phyloP scores from a whole-genome alignment of 2,329 filamentous ascomycete species.

The Cladophialophora chaetospira region DNA sequence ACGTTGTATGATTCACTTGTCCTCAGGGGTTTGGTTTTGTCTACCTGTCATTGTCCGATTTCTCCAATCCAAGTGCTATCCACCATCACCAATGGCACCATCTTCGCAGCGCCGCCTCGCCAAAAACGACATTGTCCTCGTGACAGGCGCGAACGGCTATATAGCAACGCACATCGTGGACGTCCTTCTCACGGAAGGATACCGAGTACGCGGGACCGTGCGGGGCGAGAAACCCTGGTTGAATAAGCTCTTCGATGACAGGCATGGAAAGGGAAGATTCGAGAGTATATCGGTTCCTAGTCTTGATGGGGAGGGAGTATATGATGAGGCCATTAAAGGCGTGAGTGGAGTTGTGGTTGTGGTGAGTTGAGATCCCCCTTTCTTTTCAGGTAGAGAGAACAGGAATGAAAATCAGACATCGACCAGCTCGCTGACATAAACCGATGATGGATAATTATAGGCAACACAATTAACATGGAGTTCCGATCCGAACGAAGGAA shows the following conservation, averaged over 20 bases:
- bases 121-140: too few relatives aligned
- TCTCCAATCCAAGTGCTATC: too few relatives aligned
- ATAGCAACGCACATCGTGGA: slow-evolving; percentile 40
- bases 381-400: too few relatives aligned
- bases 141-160: slow-evolving; percentile 46
- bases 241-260: slow-evolving; percentile 35
- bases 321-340: neutral
- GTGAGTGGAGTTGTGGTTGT: neutral
- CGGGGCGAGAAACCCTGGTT: slow-evolving; percentile 39
- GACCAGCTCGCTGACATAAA: too few relatives aligned
- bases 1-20: too few relatives aligned
- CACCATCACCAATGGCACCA: too few relatives aligned
- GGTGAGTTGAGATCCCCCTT: neutral
- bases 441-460: neutral
- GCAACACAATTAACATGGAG: neutral
- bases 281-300: neutral
- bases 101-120: too few relatives aligned
- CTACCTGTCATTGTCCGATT: too few relatives aligned
- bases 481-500: slow-evolving; percentile 44
- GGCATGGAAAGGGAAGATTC: slow-evolving; percentile 34
- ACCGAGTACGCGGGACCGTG: slow-evolving; percentile 50
- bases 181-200: slow-evolving; percentile 43
- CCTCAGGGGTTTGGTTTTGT: too few relatives aligned
- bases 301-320: neutral
- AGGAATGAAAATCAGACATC: too few relatives aligned